Evolutionary conservation across 2,329 filamentous ascomycete genomes (phyloP).

Genomic region (Talaromyces sp.): DNA sequence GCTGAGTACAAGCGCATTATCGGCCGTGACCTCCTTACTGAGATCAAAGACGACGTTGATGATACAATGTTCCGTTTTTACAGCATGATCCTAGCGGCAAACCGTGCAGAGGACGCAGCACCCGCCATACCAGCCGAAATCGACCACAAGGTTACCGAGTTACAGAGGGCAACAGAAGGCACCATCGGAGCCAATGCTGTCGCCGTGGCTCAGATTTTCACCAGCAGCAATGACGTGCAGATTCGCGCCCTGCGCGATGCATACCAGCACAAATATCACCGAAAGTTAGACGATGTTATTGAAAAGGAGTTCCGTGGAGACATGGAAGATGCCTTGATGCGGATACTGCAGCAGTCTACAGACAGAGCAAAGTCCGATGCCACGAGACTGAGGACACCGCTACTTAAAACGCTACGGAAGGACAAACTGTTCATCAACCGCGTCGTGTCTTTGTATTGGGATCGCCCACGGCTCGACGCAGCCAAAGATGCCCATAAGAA

Average conservation of each 20-base stretch:
- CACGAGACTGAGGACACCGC: conserved; percentile 73
- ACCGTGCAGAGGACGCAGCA: conserved; percentile 70
- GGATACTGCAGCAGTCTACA: conserved; percentile 67
- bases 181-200: conserved; percentile 46
- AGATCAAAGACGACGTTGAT: conserved; percentile 73
- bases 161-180: conserved; percentile 73
- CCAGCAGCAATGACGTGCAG: conserved; percentile 71
- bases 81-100: conserved; percentile 70
- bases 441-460: conserved; percentile 81
- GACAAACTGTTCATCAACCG: conserved; percentile 73
- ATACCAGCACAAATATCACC: conserved; percentile 70
- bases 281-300: conserved; percentile 67
- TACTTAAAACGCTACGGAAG: conserved; percentile 83
- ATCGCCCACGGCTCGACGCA: conserved; percentile 66
- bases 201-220: conserved; percentile 70
- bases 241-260: conserved; percentile 73
- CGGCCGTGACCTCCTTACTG: conserved; percentile 61
- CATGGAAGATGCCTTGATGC: conserved; percentile 79
- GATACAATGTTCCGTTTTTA: conserved; percentile 85
- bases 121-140: conserved; percentile 70
- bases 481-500: conserved; percentile 75
- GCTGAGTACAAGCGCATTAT: conserved; percentile 66
- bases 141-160: conserved; percentile 68
- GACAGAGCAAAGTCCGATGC: conserved; percentile 86
- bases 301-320: conserved; percentile 83